Conservation (phyloP, 1,284 basidiomycete species). For the Fomitiporia mediterranea region DNA sequence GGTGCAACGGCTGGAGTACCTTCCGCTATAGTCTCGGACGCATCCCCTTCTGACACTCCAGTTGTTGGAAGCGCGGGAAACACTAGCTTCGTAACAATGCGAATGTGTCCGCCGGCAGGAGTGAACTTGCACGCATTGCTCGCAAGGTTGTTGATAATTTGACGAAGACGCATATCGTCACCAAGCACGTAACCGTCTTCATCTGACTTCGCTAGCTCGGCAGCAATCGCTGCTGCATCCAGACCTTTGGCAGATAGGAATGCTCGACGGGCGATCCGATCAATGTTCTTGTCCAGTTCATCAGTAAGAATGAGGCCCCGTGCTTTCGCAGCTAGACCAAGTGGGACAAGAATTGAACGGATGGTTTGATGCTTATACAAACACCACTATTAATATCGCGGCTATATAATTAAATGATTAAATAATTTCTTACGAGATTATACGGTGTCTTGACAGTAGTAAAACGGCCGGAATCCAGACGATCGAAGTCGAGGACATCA, state of each 20-base stretch:
- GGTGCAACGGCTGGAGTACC: not conserved
- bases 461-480: slow-evolving; percentile 78
- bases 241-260: slow-evolving; percentile 50
- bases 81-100: slow-evolving; percentile 56
- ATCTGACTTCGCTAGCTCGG: slow-evolving; percentile 38
- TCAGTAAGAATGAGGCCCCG: slow-evolving; percentile 64
- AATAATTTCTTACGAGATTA: not conserved
- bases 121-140: slow-evolving; percentile 83
- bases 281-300: slow-evolving; percentile 70
- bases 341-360: slow-evolving; percentile 71
- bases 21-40: not conserved
- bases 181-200: slow-evolving; percentile 68
- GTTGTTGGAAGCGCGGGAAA: slow-evolving; percentile 22
- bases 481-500: slow-evolving; percentile 46
- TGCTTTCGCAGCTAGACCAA: slow-evolving; percentile 71
- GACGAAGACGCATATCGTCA: slow-evolving; percentile 76
- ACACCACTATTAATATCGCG: slow-evolving; percentile 26
- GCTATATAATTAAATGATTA: slow-evolving; percentile 12
- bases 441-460: slow-evolving; percentile 50
- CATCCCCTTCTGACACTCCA: not conserved
- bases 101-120: slow-evolving; percentile 63
- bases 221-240: slow-evolving; percentile 30
- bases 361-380: slow-evolving; percentile 87
- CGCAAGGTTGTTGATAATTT: slow-evolving; percentile 75
- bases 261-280: slow-evolving; percentile 57